These are phyloP conservation scores for Cyclocybe cylindracea DNA, from an alignment of 768 basidiomycete genomes.

Conservation along the genomic window DNA sequence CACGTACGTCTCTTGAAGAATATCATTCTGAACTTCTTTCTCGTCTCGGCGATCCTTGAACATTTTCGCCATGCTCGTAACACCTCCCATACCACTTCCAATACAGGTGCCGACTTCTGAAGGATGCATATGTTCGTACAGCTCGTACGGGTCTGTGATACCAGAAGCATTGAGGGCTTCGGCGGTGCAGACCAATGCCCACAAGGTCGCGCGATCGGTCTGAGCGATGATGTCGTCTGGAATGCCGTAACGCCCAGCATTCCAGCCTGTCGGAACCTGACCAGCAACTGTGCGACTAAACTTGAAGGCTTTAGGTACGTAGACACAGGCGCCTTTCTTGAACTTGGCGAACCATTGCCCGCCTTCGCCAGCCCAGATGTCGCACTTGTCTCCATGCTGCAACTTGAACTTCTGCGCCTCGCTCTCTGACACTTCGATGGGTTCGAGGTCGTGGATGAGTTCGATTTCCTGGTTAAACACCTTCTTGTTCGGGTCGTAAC, in stretches of 20 bases:
- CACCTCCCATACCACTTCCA: slow-evolving; percentile 98
- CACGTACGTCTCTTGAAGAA: slow-evolving; percentile 94
- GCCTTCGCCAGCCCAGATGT: slow-evolving; percentile 88
- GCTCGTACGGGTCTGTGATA: slow-evolving; percentile 96
- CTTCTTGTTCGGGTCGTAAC: slow-evolving; percentile 98
- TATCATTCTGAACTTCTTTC: slow-evolving; percentile 97
- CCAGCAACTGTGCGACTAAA: slow-evolving; percentile 95
- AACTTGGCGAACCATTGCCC: slow-evolving; percentile 99
- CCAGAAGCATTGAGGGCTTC: slow-evolving; percentile 97
- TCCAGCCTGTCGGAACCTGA: slow-evolving; percentile 97
- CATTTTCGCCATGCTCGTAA: slow-evolving; percentile 90
- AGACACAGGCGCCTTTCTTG: slow-evolving; percentile 94
- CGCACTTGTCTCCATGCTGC: slow-evolving; percentile 95
- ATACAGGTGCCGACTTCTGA: slow-evolving; percentile 93
- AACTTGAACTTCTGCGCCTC: slow-evolving; percentile 96
- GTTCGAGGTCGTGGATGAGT: slow-evolving; percentile 94
- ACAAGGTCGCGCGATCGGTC: slow-evolving; percentile 88
- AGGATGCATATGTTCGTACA: slow-evolving; percentile 96
- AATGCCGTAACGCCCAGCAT: slow-evolving; percentile 94
- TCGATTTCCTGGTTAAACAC: slow-evolving; percentile 97
- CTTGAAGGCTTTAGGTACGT: slow-evolving; percentile 92
- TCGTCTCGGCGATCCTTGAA: slow-evolving; percentile 99
- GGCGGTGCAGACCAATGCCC: slow-evolving; percentile 92
- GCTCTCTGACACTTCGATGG: slow-evolving; percentile 87
- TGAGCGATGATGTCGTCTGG: slow-evolving; percentile 95